These are phyloP conservation scores for Baorangia bicolor DNA, from an alignment of 768 basidiomycete species.

Conservation along the genomic window DNA sequence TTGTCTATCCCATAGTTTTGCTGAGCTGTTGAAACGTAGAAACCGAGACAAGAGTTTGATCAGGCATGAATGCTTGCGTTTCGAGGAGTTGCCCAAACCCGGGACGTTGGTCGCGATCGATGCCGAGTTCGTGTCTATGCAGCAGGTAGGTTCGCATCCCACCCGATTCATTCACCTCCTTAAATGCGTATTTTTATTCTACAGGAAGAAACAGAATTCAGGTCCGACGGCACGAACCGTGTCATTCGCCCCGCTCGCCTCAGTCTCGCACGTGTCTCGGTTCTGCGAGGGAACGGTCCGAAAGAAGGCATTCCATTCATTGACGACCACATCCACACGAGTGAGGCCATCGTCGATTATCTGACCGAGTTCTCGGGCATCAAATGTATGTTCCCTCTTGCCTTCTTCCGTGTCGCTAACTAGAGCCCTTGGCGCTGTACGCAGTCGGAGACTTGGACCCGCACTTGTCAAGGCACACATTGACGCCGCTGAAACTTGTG, in stretches of 20 bases:
- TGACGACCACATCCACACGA: slow-evolving; percentile 97
- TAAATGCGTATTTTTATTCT: background rate
- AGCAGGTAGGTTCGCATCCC: slow-evolving; percentile 55
- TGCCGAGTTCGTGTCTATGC: slow-evolving; percentile 97
- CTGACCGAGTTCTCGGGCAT: slow-evolving; percentile 97
- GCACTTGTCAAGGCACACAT: slow-evolving; percentile 73
- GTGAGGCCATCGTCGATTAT: slow-evolving; percentile 93
- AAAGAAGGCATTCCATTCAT: slow-evolving; percentile 89
- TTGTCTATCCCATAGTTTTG: background rate
- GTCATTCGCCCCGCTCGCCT: slow-evolving; percentile 88
- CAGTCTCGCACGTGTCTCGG: slow-evolving; percentile 92
- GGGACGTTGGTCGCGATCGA: slow-evolving; percentile 94
- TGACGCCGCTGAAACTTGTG: slow-evolving; percentile 95
- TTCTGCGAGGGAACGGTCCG: slow-evolving; percentile 80
- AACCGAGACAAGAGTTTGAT: slow-evolving; percentile 72
- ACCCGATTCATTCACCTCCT: background rate
- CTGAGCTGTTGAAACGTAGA: slow-evolving; percentile 38
- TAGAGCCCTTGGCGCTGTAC: background rate
- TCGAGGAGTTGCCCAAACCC: slow-evolving; percentile 76
- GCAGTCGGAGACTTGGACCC: slow-evolving; percentile 93
- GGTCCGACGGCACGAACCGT: slow-evolving; percentile 93
- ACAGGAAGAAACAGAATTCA: slow-evolving; percentile 92
- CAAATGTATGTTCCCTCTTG: slow-evolving; percentile 57
- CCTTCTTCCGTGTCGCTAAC: background rate
- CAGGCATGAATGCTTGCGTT: slow-evolving; percentile 72